Conservation (phyloP, 179 eudicot genomes). For the Beta corolliflora region DNA sequence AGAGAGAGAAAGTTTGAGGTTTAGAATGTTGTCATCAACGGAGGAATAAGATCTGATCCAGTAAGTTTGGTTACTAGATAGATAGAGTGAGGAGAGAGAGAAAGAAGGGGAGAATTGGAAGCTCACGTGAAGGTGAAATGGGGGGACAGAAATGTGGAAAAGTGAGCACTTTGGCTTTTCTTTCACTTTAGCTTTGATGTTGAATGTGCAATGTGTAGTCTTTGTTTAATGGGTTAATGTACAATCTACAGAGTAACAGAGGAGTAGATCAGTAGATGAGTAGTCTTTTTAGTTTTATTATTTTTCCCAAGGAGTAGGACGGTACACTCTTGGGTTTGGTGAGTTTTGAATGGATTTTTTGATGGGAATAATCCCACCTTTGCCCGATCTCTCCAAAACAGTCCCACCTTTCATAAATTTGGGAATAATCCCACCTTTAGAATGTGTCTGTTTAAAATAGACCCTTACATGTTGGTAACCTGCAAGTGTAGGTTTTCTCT, state of each 20-base stretch:
- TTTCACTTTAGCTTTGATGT: background rate
- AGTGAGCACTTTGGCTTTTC: background rate
- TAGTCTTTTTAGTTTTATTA: background rate
- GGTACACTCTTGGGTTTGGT: background rate
- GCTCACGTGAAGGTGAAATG: background rate
- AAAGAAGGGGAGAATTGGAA: constrained; percentile 3
- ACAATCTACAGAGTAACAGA: no score
- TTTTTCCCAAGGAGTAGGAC: background rate
- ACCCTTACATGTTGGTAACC: no score
- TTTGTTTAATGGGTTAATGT: background rate
- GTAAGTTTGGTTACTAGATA: background rate
- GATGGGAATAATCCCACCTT: no score
- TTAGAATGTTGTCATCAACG: background rate
- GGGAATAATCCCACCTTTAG: no score
- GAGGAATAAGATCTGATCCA: background rate
- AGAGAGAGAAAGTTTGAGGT: no score
- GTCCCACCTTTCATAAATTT: no score
- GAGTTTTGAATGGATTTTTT: no score
- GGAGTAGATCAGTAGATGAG: no score
- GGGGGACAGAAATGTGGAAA: background rate
- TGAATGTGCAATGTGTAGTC: background rate
- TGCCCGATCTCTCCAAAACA: no score
- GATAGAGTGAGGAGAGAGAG: background rate
- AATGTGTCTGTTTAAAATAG: no score
- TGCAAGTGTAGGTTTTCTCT: no score